Percentiles rank a stretch among this genome's conserved stretches.
Conservation (phyloP, 306 rosid species). For the Malus asiatica region DNA sequence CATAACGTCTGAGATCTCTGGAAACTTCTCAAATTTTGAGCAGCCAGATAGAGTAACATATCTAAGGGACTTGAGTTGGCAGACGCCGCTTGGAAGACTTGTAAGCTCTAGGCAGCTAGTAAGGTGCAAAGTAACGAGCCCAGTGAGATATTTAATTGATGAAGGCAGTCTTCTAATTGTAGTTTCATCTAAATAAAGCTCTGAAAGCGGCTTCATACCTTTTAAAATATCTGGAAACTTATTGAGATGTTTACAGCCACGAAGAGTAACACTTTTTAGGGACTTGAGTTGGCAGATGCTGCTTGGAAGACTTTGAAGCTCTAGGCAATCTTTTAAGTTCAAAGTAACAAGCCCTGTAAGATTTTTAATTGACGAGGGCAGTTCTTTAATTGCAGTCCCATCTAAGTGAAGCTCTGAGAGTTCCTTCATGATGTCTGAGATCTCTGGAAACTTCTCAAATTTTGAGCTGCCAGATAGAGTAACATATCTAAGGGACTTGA, state of each 20-base stretch:
- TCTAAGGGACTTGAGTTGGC: neutral
- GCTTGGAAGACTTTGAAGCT: too few species aligned
- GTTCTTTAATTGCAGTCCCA: neutral
- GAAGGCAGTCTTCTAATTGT: too few species aligned
- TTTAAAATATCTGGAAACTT: too few species aligned
- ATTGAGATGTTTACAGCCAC: too few species aligned
- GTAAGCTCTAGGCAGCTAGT: neutral
- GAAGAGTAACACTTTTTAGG: neutral
- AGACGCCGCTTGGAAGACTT: conserved; percentile 1
- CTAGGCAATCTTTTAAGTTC: neutral
- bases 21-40: neutral
- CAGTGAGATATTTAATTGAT: too few species aligned
- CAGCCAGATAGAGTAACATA: neutral
- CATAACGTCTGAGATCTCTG: neutral
- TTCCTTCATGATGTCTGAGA: neutral
- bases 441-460: neutral
- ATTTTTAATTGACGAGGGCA: neutral
- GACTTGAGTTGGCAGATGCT: neutral
- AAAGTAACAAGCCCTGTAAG: neutral
- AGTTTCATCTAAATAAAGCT: too few species aligned
- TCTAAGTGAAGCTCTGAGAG: neutral
- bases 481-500: neutral
- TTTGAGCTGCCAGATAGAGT: neutral
- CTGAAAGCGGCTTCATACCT: too few species aligned
- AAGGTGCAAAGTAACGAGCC: too few species aligned